Conservation (phyloP, 768 basidiomycete genomes). For the Arthromyces matolae region DNA sequence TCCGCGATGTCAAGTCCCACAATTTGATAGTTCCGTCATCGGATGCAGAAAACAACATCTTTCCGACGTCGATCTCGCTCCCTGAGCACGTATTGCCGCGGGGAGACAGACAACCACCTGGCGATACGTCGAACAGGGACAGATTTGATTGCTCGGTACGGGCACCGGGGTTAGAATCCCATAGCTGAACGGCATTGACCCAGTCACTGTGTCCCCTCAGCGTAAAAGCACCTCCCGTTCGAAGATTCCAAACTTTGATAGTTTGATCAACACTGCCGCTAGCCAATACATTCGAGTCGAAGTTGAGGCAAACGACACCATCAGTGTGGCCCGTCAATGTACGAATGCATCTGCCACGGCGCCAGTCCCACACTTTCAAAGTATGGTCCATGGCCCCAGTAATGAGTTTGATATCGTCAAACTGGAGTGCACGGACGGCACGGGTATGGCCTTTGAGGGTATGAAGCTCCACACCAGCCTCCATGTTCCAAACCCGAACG, state of each 20-base stretch:
- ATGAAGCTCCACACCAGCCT: conserved; percentile 80
- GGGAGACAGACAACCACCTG: conserved; percentile 17
- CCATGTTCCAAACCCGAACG: conserved; percentile 93
- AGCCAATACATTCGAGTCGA: conserved; percentile 87
- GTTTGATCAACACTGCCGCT: conserved; percentile 94
- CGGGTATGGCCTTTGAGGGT: conserved; percentile 88
- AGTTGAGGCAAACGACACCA: conserved; percentile 88
- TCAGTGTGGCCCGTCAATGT: conserved; percentile 88
- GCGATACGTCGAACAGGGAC: conserved; percentile 34
- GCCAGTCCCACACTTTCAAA: conserved; percentile 95
- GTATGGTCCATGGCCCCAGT: conserved; percentile 97
- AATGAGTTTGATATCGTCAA: conserved; percentile 92
- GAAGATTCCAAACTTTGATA: conserved; percentile 92
- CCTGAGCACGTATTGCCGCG: conserved; percentile 24
- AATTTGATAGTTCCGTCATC: conserved; percentile 92
- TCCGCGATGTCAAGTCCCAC: conserved; percentile 83
- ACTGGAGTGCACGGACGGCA: conserved; percentile 90
- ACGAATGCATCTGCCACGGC: conserved; percentile 81
- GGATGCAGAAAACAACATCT: conserved; percentile 96
- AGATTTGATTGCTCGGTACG: conserved; percentile 27
- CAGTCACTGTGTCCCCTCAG: conserved; percentile 91
- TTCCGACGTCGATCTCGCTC: conserved; percentile 69
- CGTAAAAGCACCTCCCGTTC: conserved; percentile 87
- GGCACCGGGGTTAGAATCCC: conserved; percentile 60
- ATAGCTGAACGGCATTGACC: conserved; percentile 93